Evolutionary conservation across 768 basidiomycete species (phyloP).

Genomic region (Trichaptum fuscoviolaceum): DNA sequence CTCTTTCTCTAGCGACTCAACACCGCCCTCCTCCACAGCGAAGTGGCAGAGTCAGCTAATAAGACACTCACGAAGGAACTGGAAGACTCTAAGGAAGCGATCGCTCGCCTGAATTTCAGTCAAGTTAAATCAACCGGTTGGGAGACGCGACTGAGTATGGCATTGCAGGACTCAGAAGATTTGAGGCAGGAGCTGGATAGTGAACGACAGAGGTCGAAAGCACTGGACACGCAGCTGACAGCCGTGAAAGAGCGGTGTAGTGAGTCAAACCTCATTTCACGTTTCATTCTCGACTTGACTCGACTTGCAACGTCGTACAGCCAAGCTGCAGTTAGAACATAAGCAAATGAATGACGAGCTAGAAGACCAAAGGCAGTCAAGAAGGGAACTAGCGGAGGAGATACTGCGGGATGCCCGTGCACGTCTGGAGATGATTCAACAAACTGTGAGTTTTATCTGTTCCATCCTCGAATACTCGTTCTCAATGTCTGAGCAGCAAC

Average conservation of each 20-base stretch:
- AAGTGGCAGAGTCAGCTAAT: constrained; percentile 75
- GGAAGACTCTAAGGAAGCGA: constrained; percentile 61
- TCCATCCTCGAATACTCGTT: constrained; percentile 16
- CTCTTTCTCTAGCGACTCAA: constrained; percentile 53
- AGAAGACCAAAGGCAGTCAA: constrained; percentile 53
- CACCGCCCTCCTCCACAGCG: constrained; percentile 75
- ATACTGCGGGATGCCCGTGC: constrained; percentile 61
- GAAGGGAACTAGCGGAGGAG: constrained; percentile 61
- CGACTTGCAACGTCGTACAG: constrained; percentile 29
- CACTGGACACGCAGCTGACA: constrained; percentile 62
- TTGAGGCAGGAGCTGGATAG: constrained; percentile 76
- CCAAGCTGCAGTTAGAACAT: constrained; percentile 66
- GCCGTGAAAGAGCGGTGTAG: constrained; percentile 30
- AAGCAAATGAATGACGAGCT: constrained; percentile 57
- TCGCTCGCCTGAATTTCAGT: constrained; percentile 63
- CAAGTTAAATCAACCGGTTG: constrained; percentile 66
- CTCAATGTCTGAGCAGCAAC: constrained; percentile 9
- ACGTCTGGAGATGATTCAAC: constrained; percentile 55
- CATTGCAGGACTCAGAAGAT: constrained; percentile 77
- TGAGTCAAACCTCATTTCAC: background rate
- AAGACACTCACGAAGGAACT: constrained; percentile 70
- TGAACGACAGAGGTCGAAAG: constrained; percentile 58
- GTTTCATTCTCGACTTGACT: background rate
- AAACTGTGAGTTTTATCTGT: constrained; percentile 37
- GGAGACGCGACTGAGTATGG: constrained; percentile 57